Conservation (phyloP, 805 yeast species). For the Kregervanrija pseudodelftensis region DNA sequence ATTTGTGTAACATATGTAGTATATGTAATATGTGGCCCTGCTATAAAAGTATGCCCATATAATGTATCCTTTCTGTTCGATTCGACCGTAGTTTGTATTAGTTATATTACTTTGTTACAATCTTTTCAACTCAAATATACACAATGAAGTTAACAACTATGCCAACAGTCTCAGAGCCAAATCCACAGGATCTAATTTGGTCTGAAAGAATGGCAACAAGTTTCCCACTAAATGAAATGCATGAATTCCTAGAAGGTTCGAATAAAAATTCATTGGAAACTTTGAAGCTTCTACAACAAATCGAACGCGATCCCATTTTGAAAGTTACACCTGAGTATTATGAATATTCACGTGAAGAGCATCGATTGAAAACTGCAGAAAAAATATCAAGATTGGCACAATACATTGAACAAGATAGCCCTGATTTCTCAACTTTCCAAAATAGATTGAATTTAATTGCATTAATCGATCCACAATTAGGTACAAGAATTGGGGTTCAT, state of each 20-base stretch:
- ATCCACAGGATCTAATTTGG: conserved; percentile 31
- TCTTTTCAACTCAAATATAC: too few relatives aligned
- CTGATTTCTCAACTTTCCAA: conserved; percentile 40
- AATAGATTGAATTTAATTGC: conserved; percentile 53
- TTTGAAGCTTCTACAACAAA: conserved; percentile 45
- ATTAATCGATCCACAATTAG: conserved; percentile 69
- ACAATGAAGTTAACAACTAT: conserved; percentile 28
- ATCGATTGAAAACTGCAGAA: conserved; percentile 52
- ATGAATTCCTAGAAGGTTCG: conserved; percentile 49
- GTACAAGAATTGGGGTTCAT: conserved; percentile 84
- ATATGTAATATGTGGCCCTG: too few relatives aligned
- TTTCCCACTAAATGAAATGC: conserved; percentile 40
- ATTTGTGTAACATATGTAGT: too few relatives aligned
- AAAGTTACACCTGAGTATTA: conserved; percentile 47
- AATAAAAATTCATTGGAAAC: conserved; percentile 38
- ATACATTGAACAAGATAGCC: conserved; percentile 44
- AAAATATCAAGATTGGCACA: conserved; percentile 56
- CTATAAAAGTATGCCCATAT: too few relatives aligned
- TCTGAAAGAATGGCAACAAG: conserved; percentile 39
- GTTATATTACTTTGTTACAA: too few relatives aligned
- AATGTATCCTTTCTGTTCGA: too few relatives aligned
- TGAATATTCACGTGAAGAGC: conserved; percentile 48
- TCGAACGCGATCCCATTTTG: conserved; percentile 63
- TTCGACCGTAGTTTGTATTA: too few relatives aligned
- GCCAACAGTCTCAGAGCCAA: conserved; percentile 24